Evolutionary conservation across 1,284 basidiomycete genomes (phyloP), one percentile per base, ranked within the genome.

Genomic region (Agroathelia rolfsii): DNA sequence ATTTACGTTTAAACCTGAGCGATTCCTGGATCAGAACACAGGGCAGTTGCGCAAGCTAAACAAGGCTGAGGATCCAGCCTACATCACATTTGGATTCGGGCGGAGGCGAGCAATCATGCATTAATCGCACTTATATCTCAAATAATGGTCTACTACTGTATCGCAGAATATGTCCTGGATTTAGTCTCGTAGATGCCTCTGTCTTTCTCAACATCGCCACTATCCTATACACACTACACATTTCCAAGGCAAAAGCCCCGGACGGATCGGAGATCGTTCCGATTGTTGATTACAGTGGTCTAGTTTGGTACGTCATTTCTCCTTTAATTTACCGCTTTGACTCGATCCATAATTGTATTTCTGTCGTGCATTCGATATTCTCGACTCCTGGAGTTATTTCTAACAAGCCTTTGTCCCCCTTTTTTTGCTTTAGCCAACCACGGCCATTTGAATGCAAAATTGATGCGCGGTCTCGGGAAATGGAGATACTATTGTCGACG

Each of bases 111-210:
- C 42, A 30, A 6, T 9, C 11, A n/a, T n/a, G n/a, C n/a, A n/a
- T n/a, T n/a, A n/a, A n/a, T n/a, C n/a, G n/a, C n/a, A n/a, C n/a
- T n/a, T n/a, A n/a, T n/a, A n/a, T n/a, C n/a, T n/a, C n/a, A n/a
- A n/a, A n/a, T n/a, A n/a, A n/a, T n/a, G n/a, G n/a, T n/a, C n/a
- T n/a, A n/a, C n/a, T n/a, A n/a, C n/a, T n/a, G n/a, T n/a, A n/a
- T n/a, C n/a, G n/a, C n/a, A n/a, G n/a, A 29, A 51, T 62, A 16
- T 65, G 63, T 35, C 57, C 62, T 5, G 63, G 62, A 7, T 43
- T 52, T 14, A 48, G 58, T 35, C 47, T 66, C 26, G 62, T 61
- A 0, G 39, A 44, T 22, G 50, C 53, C 2, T 47, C 58, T 11
- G 33, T 64, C 12, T 65, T 56, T 55, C 53, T 65, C 24, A 49